phyloP scores from a whole-genome alignment of 306 rosid species.

The Vigna unguiculata region DNA sequence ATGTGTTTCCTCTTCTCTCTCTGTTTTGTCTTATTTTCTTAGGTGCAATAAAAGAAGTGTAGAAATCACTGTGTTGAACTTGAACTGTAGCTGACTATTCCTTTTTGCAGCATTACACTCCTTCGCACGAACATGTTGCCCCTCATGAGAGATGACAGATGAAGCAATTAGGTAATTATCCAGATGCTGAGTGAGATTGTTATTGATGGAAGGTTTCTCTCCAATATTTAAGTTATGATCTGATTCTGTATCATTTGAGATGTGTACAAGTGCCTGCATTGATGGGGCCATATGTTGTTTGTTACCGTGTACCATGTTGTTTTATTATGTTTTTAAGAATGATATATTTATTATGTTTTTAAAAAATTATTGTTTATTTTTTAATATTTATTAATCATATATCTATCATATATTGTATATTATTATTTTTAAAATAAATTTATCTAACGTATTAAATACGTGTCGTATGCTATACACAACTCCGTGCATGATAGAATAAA shows the following conservation, averaged over 20 bases:
- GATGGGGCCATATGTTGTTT: constrained; percentile 59
- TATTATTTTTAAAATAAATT: too few species aligned
- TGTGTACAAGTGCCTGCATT: constrained; percentile 53
- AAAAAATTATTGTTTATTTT: too few species aligned
- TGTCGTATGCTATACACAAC: too few species aligned
- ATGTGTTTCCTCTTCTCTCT: not conserved
- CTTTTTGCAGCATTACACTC: constrained; percentile 76
- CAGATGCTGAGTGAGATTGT: constrained; percentile 55
- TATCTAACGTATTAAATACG: too few species aligned
- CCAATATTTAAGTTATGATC: constrained; percentile 48
- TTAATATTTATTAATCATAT: too few species aligned
- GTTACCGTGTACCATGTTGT: constrained; percentile 50
- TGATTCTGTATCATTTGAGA: constrained; percentile 66
- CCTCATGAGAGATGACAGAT: constrained; percentile 87
- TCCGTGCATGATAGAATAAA: too few species aligned
- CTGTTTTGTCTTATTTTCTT: constrained; percentile 22
- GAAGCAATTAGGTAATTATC: constrained; percentile 71
- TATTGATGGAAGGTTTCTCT: constrained; percentile 44
- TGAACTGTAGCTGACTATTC: too few species aligned
- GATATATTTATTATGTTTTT: too few species aligned
- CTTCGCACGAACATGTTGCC: constrained; percentile 72
- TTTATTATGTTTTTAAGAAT: too few species aligned
- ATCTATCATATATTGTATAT: too few species aligned
- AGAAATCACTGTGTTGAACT: too few species aligned
- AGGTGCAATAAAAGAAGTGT: constrained; percentile 29